Base-by-base conservation (phyloP, 768 basidiomycete genomes). In the Lactarius akahatsu region DNA sequence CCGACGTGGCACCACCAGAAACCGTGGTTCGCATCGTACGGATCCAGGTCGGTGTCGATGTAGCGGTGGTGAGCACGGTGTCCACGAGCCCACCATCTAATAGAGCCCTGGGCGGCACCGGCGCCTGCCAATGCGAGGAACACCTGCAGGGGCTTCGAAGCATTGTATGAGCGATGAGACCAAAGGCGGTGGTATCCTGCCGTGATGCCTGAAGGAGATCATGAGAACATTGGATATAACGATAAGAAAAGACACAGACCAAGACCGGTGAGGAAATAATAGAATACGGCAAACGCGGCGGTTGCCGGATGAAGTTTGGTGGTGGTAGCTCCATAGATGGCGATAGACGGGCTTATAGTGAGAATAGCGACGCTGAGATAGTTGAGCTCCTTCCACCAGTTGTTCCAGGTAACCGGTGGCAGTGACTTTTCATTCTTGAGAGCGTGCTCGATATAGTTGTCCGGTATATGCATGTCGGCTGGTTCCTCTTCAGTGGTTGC, bases 81-180 rank as follows among this genome's bases (percentile, higher is more conserved):
- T 56, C 94, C 95, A 57, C 96, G 85, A 32, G 89, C 89, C 96
- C 96, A 98, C 96, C 96, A 98, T 76, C 92, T 90, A 79, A 98
- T 96, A 26, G 95, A 96, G 11, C 96, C 96, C 75, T 99, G 86
- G 56, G 96, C 92, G 7, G 96, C 95, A 58, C 96, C 96, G 2
- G 92, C 88, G 61, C 96, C 97, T 13, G 87, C 83, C 32, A 91
- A 72, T n/a, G 94, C 91, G 56, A 97, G 85, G 70, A 84, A 78
- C 74, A 92, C 96, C 75, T 98, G 88, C 8, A 98, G 79, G 11
- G 90, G 89, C 64, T 81, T 82, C 3, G 89, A 87, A 47, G 96
- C 96, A 74, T 96, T 97, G 78, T 96, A 98, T 0, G 91, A 83
- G 62, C 96, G 86, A 75, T 98, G 97, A 13, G 97, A 92, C 94